Percentiles rank a stretch among this genome's conserved stretches.
Evolutionary conservation across 2,329 filamentous ascomycete genomes (phyloP).

Genomic region (Coleophoma cylindrospora): DNA sequence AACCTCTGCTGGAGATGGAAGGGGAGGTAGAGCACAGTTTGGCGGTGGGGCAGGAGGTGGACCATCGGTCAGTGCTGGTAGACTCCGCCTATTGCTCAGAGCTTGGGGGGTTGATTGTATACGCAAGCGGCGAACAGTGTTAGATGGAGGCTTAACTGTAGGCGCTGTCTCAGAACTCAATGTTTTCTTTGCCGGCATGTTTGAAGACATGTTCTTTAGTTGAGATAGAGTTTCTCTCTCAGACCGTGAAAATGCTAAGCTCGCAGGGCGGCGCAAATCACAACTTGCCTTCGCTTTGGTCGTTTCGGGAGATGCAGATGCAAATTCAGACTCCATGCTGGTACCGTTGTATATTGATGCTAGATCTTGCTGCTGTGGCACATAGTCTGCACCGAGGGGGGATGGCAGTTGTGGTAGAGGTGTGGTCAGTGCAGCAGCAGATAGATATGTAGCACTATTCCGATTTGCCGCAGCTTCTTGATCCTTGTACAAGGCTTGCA

Average conservation of each 20-base stretch:
- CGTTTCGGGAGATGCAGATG: conserved; percentile 4
- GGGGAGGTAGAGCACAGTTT: conserved; percentile 23
- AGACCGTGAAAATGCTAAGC: conserved; percentile 13
- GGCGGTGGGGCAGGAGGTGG: conserved; percentile 26
- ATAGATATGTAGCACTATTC: not conserved
- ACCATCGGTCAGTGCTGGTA: conserved; percentile 20
- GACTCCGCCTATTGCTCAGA: conserved; percentile 16
- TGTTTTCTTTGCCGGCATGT: too few species aligned
- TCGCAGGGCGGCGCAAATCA: conserved; percentile 13
- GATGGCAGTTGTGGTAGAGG: conserved; percentile 2
- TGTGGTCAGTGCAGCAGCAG: conserved; percentile 1
- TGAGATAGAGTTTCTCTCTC: not conserved
- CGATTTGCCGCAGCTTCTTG: not conserved
- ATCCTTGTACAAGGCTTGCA: conserved; percentile 3
- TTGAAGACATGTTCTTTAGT: not conserved
- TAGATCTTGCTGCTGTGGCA: too few species aligned
- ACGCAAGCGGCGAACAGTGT: not conserved
- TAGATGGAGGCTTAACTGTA: not conserved
- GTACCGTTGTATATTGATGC: too few species aligned
- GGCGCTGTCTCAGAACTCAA: too few species aligned
- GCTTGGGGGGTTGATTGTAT: conserved; percentile 4
- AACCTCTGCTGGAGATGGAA: conserved; percentile 13
- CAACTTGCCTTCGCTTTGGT: conserved; percentile 11
- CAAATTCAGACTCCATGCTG: not conserved
- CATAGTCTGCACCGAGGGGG: not conserved